Conservation (phyloP, 129 eudicot species). For the Flaveria brownii region DNA sequence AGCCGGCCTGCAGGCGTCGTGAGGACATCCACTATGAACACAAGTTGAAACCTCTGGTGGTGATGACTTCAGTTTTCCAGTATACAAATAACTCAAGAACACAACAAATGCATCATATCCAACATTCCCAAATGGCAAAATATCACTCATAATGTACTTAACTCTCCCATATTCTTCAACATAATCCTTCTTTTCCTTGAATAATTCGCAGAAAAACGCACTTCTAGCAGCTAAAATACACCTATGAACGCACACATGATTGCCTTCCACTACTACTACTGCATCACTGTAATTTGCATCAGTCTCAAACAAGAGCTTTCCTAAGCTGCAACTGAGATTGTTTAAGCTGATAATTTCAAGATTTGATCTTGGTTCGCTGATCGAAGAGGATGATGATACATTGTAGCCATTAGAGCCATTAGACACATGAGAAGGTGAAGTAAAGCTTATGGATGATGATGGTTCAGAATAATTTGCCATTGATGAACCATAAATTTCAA, state of each 20-base stretch:
- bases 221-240: slow-evolving; percentile 81
- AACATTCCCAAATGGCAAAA: slow-evolving; percentile 54
- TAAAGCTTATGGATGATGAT: slow-evolving; percentile 61
- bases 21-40: slow-evolving; percentile 61
- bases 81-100: slow-evolving; percentile 65
- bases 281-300: slow-evolving; percentile 65
- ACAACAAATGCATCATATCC: slow-evolving; percentile 70
- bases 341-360: slow-evolving; percentile 54
- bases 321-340: slow-evolving; percentile 59
- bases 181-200: slow-evolving; percentile 32
- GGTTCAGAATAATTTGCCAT: slow-evolving; percentile 53
- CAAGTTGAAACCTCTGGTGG: slow-evolving; percentile 74
- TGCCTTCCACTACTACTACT: slow-evolving; percentile 58
- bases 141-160: slow-evolving; percentile 48
- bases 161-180: slow-evolving; percentile 41
- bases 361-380: slow-evolving; percentile 36
- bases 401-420: slow-evolving; percentile 43
- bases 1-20: slow-evolving; percentile 79
- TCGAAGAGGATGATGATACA: slow-evolving; percentile 28
- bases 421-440: slow-evolving; percentile 57
- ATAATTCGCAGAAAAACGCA: slow-evolving; percentile 49
- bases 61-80: slow-evolving; percentile 69
- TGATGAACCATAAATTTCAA: not conserved
- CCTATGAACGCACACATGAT: slow-evolving; percentile 53
- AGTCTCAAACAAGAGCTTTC: slow-evolving; percentile 43